These are phyloP conservation scores for Earliella scabrosa DNA, from an alignment of 1,284 basidiomycete species.

Conservation along the genomic window DNA sequence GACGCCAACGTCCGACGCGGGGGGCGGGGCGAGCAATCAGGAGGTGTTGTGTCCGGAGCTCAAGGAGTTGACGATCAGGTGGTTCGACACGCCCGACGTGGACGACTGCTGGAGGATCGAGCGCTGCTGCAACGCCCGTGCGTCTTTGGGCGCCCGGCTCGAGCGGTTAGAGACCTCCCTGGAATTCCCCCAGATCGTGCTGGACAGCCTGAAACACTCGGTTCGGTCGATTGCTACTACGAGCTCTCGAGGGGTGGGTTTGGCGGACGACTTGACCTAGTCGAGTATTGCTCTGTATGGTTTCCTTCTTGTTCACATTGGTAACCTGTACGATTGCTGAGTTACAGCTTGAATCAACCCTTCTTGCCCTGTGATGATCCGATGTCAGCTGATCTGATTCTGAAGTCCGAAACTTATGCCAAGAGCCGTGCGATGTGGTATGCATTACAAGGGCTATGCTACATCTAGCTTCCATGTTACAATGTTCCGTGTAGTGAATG, in stretches of 20 bases:
- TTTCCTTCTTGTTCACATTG: too few species aligned
- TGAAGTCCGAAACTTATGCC: too few species aligned
- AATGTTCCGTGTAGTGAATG: neutral
- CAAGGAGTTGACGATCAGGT: neutral
- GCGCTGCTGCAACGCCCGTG: conserved; percentile 10
- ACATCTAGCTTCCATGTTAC: conserved; percentile 12
- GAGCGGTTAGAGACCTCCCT: conserved; percentile 6
- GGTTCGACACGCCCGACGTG: conserved; percentile 4
- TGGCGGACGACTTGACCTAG: too few species aligned
- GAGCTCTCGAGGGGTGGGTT: too few species aligned
- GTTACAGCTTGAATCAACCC: too few species aligned
- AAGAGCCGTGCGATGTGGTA: neutral
- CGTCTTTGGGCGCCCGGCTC: neutral
- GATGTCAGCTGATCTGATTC: too few species aligned
- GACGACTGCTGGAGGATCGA: conserved; percentile 15
- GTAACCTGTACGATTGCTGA: too few species aligned
- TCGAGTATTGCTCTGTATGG: too few species aligned
- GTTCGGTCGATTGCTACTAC: neutral
- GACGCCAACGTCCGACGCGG: neutral
- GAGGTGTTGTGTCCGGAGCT: conserved; percentile 8
- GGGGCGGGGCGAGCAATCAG: neutral
- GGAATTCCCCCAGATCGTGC: conserved; percentile 7
- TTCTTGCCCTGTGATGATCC: too few species aligned
- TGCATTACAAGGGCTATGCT: conserved; percentile 18
- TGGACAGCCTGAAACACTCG: neutral